phyloP scores from a whole-genome alignment of 2,329 filamentous ascomycete species.

The Sclerotinia borealis region DNA sequence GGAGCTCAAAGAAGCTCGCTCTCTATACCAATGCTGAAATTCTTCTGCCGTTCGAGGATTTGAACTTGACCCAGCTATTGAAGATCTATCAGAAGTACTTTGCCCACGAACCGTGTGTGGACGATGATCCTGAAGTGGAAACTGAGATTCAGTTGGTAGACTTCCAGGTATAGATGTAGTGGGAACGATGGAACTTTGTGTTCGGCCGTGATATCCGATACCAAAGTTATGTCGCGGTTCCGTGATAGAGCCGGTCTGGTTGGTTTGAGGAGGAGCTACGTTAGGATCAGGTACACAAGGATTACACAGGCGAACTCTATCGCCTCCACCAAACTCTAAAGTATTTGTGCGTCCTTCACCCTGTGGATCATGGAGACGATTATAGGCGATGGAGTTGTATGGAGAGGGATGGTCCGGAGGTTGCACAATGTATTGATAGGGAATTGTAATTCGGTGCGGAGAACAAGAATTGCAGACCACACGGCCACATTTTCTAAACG shows the following conservation, averaged over 20 bases:
- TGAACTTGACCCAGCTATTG: background rate
- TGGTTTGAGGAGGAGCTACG: slow-evolving; percentile 43
- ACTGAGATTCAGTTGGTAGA: slow-evolving; percentile 2
- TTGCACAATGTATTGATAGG: slow-evolving; percentile 84
- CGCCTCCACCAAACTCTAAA: slow-evolving; percentile 51
- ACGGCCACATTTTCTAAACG: slow-evolving; percentile 72
- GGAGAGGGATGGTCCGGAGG: slow-evolving; percentile 44
- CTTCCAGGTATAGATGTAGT: background rate
- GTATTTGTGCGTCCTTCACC: slow-evolving; percentile 20
- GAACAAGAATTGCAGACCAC: slow-evolving; percentile 89
- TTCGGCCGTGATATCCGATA: slow-evolving; percentile 13
- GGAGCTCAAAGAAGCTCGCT: background rate
- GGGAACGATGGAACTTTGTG: slow-evolving; percentile 7
- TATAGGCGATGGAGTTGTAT: slow-evolving; percentile 12
- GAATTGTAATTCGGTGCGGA: slow-evolving; percentile 90
- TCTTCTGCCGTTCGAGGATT: slow-evolving; percentile 3
- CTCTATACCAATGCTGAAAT: slow-evolving; percentile 10
- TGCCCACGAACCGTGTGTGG: slow-evolving; percentile 1
- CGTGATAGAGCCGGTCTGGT: slow-evolving; percentile 10
- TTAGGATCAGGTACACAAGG: slow-evolving; percentile 68
- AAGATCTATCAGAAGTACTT: background rate
- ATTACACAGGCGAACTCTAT: slow-evolving; percentile 65
- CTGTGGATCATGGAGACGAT: slow-evolving; percentile 18
- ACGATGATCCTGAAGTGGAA: slow-evolving; percentile 5
- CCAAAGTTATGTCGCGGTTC: slow-evolving; percentile 13